Evolutionary conservation across 2,329 filamentous ascomycete genomes (phyloP), one percentile per base, ranked within the genome.

Genomic region (Sclerotinia borealis): DNA sequence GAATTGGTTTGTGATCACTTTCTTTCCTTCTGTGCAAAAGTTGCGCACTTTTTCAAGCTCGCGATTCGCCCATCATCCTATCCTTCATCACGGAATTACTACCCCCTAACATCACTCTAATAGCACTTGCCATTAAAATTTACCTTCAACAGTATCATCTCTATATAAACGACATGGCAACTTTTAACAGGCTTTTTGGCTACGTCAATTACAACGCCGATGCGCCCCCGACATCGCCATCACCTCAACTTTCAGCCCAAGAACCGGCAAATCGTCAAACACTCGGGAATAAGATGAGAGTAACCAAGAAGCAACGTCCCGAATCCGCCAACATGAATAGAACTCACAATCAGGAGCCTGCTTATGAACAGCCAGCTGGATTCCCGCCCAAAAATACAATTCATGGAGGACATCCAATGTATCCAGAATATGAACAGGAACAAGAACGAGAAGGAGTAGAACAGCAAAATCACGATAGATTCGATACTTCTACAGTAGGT

Each of bases 81-180:
- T 29, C 3, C 1, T 39, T 11, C 34, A 19, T 36, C 22, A 4
- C 9, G 22, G 17, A n/a, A 19, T 39, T 1, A 34, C 22, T 39
- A 39, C 0, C 34, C 2, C 15, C 17, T 27, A n/a, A n/a, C n/a
- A n/a, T 4, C 6, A 11, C 22, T 54, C 22, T 5, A n/a, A n/a
- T n/a, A n/a, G 19, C 54, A 56, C n/a, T 45, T 56, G 54, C 54
- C 54, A 56, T 45, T 56, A 22, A 45, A 56, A 19, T 34, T 34
- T 31, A 19, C 52, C 13, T 22, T 56, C n/a, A 34, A 34, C 27
- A 45, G 45, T 56, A 25, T 56, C 54, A 45, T 29, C 15, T 56
- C 19, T 56, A 56, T 56, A n/a, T n/a, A n/a, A n/a, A n/a, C n/a
- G 41, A 56, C 17, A 56, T 56, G 54, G 54, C 54, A 9, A 19